Conservation (phyloP, 1,284 basidiomycete genomes). For the Lignosus rhinocerotis region DNA sequence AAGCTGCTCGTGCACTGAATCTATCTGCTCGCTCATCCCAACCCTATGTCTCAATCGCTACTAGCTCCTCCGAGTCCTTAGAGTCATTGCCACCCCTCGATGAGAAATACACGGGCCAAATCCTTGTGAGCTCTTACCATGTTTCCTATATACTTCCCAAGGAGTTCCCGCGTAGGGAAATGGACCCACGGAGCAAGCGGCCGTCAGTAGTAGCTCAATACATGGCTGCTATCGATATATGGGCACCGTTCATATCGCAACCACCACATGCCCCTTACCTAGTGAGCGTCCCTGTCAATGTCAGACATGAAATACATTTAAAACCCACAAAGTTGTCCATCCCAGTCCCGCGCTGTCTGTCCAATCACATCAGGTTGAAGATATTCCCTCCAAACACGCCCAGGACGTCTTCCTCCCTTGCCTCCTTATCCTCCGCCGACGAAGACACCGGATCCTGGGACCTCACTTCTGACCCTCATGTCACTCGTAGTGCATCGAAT, state of each 20-base stretch:
- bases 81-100: conserved; percentile 45
- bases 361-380: conserved; percentile 70
- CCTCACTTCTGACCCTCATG: conserved; percentile 73
- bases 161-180: conserved; percentile 54
- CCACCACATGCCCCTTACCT: conserved; percentile 72
- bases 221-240: conserved; percentile 76
- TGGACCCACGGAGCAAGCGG: conserved; percentile 26
- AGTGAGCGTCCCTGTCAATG: conserved; percentile 43
- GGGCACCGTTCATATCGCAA: conserved; percentile 65
- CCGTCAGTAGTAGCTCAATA: conserved; percentile 49
- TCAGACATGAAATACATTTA: not conserved
- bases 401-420: conserved; percentile 58
- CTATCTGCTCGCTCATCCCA: conserved; percentile 60
- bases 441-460: conserved; percentile 71
- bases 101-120: conserved; percentile 67
- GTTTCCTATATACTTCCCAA: conserved; percentile 77
- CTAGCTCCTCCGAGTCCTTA: conserved; percentile 40
- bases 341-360: conserved; percentile 73
- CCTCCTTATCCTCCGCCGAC: conserved; percentile 73
- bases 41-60: conserved; percentile 58
- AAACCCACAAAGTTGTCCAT: conserved; percentile 58
- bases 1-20: conserved; percentile 66
- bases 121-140: conserved; percentile 73
- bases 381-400: conserved; percentile 60
- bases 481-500: conserved; percentile 53